Evolutionary conservation across 1,284 basidiomycete species (phyloP).

Genomic region (Termitomyces sp.): DNA sequence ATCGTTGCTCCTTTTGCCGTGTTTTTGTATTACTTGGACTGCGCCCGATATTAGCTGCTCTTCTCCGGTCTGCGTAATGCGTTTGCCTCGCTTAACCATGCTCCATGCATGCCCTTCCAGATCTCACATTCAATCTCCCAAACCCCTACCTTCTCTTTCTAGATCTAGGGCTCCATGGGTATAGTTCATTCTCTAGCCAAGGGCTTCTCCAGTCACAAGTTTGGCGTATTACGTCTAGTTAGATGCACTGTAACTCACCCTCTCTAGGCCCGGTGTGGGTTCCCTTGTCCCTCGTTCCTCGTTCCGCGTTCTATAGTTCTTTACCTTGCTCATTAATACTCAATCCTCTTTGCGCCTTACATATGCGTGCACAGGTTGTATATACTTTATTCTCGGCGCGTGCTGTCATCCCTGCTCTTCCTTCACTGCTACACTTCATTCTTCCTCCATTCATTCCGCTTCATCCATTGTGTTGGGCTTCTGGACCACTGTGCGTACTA

Average conservation of each 20-base stretch:
- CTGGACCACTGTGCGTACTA: background rate
- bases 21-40: background rate
- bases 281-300: conserved; percentile 9
- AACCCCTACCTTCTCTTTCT: conserved; percentile 3
- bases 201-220: conserved; percentile 3
- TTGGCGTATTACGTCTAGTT: conserved; percentile 9
- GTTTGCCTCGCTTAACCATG: background rate
- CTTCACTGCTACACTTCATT: background rate
- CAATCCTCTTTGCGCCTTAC: background rate
- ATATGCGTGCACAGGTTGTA: background rate
- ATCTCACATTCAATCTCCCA: conserved; percentile 7
- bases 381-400: background rate
- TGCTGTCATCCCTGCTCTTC: background rate
- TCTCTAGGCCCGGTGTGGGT: conserved; percentile 1
- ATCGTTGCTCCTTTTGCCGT: background rate
- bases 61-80: background rate
- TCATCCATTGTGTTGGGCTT: background rate
- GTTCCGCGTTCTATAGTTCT: background rate
- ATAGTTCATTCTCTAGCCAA: background rate
- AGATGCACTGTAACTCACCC: conserved; percentile 2
- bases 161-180: conserved; percentile 2
- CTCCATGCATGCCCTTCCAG: background rate
- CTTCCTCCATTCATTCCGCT: background rate
- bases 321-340: background rate
- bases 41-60: background rate